Percentiles rank a stretch among this genome's conserved stretches.
Conservation (phyloP, 768 basidiomycete genomes). For the Dictyophora rubrovolvata region DNA sequence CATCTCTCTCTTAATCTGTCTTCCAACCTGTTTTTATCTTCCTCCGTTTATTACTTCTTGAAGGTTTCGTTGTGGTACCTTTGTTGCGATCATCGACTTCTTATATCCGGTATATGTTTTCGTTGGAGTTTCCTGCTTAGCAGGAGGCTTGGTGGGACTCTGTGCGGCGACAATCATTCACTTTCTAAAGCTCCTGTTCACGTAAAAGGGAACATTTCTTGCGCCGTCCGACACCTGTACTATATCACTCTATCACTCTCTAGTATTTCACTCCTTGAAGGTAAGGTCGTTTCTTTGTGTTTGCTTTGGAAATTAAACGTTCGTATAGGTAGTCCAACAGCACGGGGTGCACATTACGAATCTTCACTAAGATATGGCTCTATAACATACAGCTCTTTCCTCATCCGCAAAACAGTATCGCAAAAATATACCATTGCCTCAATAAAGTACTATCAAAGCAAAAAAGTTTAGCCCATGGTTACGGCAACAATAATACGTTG, state of each 20-base stretch:
- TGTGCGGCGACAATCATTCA: not conserved
- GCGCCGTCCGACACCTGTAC: too few species aligned
- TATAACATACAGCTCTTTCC: slow-evolving; percentile 41
- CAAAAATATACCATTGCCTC: slow-evolving; percentile 59
- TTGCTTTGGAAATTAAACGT: not conserved
- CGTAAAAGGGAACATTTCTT: too few species aligned
- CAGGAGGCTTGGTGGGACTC: not conserved
- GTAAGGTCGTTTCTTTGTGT: not conserved
- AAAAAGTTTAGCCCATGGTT: slow-evolving; percentile 6
- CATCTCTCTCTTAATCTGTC: not conserved
- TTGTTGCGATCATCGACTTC: not conserved
- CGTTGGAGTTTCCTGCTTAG: not conserved
- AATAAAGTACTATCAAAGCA: slow-evolving; percentile 49
- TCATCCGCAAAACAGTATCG: slow-evolving; percentile 50
- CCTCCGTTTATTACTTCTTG: not conserved
- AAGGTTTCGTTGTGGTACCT: slow-evolving; percentile 1
- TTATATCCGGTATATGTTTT: slow-evolving; percentile 7
- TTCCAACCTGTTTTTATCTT: not conserved
- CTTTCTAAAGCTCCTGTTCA: not conserved
- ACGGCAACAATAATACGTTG: not conserved
- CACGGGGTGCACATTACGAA: not conserved
- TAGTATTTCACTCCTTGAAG: too few species aligned
- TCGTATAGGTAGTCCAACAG: not conserved
- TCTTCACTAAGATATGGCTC: slow-evolving; percentile 1
- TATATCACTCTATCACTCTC: too few species aligned